Evolutionary conservation across 176 grass and related monocot species (phyloP).

Genomic region (Musa itinerans): DNA sequence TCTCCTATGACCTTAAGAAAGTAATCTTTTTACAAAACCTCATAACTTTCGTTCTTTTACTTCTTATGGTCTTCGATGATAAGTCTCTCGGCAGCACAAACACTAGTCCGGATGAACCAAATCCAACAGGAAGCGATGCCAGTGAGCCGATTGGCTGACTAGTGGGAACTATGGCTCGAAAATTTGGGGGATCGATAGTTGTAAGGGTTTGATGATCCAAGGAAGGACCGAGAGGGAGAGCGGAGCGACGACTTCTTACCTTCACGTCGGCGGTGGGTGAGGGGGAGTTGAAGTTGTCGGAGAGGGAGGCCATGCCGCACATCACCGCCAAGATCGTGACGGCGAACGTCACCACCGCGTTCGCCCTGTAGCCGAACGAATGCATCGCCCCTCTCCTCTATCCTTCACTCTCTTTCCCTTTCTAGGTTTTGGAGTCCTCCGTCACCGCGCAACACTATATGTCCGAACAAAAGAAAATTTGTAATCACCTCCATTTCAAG

Average conservation of each 20-base stretch:
- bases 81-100: neutral
- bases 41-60: too few relatives aligned
- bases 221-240: neutral
- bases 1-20: too few relatives aligned
- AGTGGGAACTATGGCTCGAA: neutral
- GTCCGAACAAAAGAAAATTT: neutral
- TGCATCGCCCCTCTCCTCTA: slow-evolving; percentile 43
- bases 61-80: too few relatives aligned
- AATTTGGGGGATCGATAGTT: neutral
- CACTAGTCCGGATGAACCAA: neutral
- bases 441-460: neutral
- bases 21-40: too few relatives aligned
- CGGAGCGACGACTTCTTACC: slow-evolving; percentile 22
- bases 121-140: neutral
- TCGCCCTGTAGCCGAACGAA: slow-evolving; percentile 79
- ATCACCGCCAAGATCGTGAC: slow-evolving; percentile 84
- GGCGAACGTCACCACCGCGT: slow-evolving; percentile 79
- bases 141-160: neutral
- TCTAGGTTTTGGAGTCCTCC: neutral
- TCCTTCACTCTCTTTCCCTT: slow-evolving; percentile 1
- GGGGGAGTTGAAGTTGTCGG: slow-evolving; percentile 70
- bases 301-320: slow-evolving; percentile 85
- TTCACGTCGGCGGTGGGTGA: slow-evolving; percentile 66
- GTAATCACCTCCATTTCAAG: too few relatives aligned
- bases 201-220: neutral